Percentiles rank a stretch among this genome's conserved stretches.
phyloP scores from a whole-genome alignment of 192 early-diverging fungal species.

The Entomortierella lignicola region DNA sequence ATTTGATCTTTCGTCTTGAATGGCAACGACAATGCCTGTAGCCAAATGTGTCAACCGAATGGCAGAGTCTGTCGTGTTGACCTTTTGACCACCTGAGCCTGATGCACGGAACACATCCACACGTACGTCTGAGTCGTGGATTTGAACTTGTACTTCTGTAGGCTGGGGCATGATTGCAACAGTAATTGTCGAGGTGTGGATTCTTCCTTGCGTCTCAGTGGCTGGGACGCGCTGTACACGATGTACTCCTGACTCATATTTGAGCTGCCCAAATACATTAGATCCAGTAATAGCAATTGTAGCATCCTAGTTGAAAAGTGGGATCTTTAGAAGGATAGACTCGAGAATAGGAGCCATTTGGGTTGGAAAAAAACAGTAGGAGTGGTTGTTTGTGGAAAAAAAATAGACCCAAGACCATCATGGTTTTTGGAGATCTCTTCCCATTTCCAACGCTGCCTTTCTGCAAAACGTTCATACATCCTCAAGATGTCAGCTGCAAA shows the following conservation, averaged over 20 bases:
- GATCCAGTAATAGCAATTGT: conserved; percentile 73
- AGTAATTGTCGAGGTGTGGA: conserved; percentile 83
- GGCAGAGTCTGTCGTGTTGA: conserved; percentile 95
- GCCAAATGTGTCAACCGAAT: conserved; percentile 94
- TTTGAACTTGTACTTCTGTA: conserved; percentile 73
- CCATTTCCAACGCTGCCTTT: conserved; percentile 72
- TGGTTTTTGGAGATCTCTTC: conserved; percentile 63
- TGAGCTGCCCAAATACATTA: conserved; percentile 78
- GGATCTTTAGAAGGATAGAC: too few species aligned
- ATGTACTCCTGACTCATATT: conserved; percentile 87
- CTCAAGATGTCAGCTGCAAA: conserved; percentile 76
- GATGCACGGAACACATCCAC: conserved; percentile 81
- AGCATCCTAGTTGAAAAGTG: conserved; percentile 63
- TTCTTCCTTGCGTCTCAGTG: conserved; percentile 80
- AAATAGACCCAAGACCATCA: conserved; percentile 56
- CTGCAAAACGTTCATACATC: conserved; percentile 82
- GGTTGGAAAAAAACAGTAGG: neutral
- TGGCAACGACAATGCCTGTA: conserved; percentile 86
- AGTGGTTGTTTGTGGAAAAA: too few species aligned
- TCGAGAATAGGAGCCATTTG: too few species aligned
- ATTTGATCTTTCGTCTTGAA: conserved; percentile 96
- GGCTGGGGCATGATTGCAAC: conserved; percentile 85
- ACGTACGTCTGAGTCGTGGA: conserved; percentile 73
- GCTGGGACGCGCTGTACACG: conserved; percentile 85
- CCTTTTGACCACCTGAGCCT: conserved; percentile 93